These are phyloP conservation scores for Pseudogymnoascus sp. DNA, from an alignment of 2,329 filamentous ascomycete species.

Conservation along the genomic window DNA sequence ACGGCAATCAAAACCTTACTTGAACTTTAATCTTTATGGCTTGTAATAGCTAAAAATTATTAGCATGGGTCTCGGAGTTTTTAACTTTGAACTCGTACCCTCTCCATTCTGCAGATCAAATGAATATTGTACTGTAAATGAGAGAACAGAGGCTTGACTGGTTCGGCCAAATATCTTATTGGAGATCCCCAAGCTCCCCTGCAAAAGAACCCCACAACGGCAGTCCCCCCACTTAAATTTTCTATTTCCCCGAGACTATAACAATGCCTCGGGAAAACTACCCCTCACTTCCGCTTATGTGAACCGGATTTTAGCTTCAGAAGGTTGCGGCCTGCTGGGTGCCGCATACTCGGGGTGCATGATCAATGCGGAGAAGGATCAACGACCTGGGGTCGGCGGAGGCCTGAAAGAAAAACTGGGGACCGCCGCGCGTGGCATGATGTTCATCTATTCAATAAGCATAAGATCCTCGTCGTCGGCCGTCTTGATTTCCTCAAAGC, in stretches of 20 bases:
- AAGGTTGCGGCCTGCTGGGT: not conserved
- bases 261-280: not conserved
- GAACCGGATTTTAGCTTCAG: not conserved
- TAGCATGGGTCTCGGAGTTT: not conserved
- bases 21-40: not conserved
- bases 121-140: not conserved
- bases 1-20: not conserved
- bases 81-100: not conserved
- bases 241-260: constrained; percentile 1
- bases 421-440: not conserved
- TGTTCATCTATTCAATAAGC: not conserved
- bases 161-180: not conserved
- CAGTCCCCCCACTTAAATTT: not conserved
- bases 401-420: not conserved
- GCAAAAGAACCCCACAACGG: not conserved
- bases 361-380: not conserved
- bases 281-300: not conserved
- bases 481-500: not conserved
- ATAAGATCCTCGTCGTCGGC: constrained; percentile 9
- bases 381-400: not conserved
- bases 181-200: not conserved
- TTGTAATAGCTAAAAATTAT: not conserved
- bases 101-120: not conserved
- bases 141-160: not conserved
- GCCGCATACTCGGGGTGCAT: not conserved